A percentile compares a stretch with the other conserved stretches of the same genome.
Evolutionary conservation across 176 grass and related monocot genomes (phyloP).

Genomic region (Aegilops tauschii): DNA sequence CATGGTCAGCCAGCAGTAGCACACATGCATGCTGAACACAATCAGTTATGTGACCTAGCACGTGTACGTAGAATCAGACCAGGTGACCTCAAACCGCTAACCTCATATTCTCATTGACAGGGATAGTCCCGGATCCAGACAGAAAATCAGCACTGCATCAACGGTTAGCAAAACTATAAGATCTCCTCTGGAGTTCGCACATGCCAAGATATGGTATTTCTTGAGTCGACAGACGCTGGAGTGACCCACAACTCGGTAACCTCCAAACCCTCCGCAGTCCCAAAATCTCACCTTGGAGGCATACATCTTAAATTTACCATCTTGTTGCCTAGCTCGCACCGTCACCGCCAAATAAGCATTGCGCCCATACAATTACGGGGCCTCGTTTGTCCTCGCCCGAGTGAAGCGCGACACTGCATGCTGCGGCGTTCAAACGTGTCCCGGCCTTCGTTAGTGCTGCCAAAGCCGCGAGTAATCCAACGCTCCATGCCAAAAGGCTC

Average conservation of each 20-base stretch:
- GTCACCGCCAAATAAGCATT: neutral
- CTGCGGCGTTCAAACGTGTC: constrained; percentile 31
- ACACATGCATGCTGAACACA: neutral
- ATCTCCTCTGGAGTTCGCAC: neutral
- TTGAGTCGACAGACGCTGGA: neutral
- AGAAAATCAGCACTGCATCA: neutral
- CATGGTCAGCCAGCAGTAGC: neutral
- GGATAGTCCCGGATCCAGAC: neutral
- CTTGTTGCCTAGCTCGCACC: constrained; percentile 18
- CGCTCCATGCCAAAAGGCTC: constrained; percentile 12
- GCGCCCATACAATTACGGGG: neutral
- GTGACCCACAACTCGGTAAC: neutral
- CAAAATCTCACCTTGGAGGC: constrained; percentile 10
- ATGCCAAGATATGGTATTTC: neutral
- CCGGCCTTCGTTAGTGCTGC: neutral
- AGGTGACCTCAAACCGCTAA: neutral
- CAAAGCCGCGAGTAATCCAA: neutral
- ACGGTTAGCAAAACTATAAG: neutral
- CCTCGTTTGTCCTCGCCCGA: constrained; percentile 13
- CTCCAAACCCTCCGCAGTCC: neutral
- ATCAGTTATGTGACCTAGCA: neutral
- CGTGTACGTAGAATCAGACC: neutral
- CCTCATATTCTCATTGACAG: neutral
- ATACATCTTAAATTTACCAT: neutral
- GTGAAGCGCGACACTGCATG: constrained; percentile 24